Percentiles rank a stretch among this genome's conserved stretches.
Evolutionary conservation across 306 rosid species (phyloP).

Genomic region (Chamaecrista fasciculata): DNA sequence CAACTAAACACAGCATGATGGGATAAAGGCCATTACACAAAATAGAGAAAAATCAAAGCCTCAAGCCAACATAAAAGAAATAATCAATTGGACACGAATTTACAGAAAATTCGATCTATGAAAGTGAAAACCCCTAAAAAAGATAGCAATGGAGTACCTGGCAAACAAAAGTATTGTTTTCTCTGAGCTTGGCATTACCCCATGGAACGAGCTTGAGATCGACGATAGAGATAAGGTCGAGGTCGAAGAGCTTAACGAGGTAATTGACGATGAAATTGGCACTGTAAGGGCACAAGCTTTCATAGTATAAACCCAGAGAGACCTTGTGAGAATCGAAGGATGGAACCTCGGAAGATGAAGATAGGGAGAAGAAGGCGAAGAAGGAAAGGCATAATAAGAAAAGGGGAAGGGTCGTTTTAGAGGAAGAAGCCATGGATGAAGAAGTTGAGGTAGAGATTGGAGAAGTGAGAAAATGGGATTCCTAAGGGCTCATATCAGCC

Average conservation of each 20-base stretch:
- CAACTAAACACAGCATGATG: not conserved
- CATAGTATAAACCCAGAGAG: constrained; percentile 67
- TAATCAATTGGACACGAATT: not conserved
- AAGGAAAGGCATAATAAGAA: constrained; percentile 28
- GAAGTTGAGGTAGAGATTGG: constrained; percentile 22
- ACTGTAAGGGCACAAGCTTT: constrained; percentile 80
- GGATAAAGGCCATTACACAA: not conserved
- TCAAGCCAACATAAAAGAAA: not conserved
- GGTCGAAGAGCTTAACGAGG: constrained; percentile 57
- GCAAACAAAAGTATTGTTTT: constrained; percentile 59
- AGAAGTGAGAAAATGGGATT: not conserved
- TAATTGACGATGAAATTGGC: constrained; percentile 61
- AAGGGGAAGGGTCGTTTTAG: constrained; percentile 6
- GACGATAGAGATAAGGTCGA: constrained; percentile 57
- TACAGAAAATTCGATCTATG: not conserved
- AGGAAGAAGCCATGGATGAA: constrained; percentile 40
- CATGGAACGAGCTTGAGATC: constrained; percentile 85
- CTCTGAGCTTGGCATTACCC: constrained; percentile 70
- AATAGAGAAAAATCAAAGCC: not conserved
- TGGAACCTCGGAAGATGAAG: constrained; percentile 26
- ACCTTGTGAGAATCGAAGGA: constrained; percentile 55
- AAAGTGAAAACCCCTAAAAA: not conserved
- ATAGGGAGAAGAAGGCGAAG: constrained; percentile 31
- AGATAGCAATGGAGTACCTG: constrained; percentile 72
- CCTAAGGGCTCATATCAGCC: not conserved